These are phyloP conservation scores for Dendrobium nobile DNA, from an alignment of 106 monocot genomes.

Conservation along the genomic window DNA sequence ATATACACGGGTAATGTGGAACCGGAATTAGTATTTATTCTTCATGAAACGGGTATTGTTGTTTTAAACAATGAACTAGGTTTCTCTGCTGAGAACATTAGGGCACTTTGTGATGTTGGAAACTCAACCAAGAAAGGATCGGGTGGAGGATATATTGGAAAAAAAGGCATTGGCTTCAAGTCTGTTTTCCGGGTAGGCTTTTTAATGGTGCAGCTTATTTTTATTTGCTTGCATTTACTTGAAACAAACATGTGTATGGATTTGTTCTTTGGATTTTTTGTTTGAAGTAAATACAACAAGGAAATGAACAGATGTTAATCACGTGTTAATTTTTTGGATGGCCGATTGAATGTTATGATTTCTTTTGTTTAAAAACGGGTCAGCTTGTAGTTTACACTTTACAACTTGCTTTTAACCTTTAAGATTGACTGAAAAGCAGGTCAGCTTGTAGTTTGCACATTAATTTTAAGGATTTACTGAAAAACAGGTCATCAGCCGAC, in stretches of 20 bases:
- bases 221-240: background rate
- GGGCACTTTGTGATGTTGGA: conserved; percentile 97
- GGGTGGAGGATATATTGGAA: conserved; percentile 72
- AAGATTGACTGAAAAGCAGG: background rate
- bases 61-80: conserved; percentile 90
- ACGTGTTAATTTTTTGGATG: background rate
- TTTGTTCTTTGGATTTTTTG: background rate
- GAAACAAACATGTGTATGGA: background rate
- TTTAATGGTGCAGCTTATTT: background rate
- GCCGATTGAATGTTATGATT: background rate
- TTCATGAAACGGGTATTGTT: conserved; percentile 62
- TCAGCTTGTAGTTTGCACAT: background rate
- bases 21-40: conserved; percentile 85
- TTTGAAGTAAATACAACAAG: background rate
- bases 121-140: conserved; percentile 95
- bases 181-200: conserved; percentile 87
- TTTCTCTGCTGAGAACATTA: conserved; percentile 83
- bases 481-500: background rate
- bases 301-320: background rate
- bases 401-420: background rate
- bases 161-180: conserved; percentile 98
- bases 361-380: background rate
- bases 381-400: background rate
- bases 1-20: conserved; percentile 57
- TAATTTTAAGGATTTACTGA: background rate